Conservation (phyloP, 2,329 filamentous ascomycete genomes). For the Aureobasidium sp. region DNA sequence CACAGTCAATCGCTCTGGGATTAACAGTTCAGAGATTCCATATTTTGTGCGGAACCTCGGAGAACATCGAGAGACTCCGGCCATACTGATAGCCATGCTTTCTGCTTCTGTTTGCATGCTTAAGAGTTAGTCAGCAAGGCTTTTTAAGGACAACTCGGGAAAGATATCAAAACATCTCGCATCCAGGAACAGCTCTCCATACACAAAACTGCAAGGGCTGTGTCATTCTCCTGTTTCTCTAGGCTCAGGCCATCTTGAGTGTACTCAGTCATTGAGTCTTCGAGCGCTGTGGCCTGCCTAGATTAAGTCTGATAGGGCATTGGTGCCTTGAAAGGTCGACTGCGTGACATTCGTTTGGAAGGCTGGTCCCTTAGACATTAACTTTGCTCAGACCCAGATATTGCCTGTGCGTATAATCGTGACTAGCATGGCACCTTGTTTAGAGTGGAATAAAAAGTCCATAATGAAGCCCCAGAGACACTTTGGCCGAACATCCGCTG, state of each 20-base stretch:
- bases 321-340: not conserved
- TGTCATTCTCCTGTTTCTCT: no score
- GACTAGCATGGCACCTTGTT: no score
- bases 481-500: no score
- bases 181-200: no score
- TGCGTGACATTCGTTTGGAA: not conserved
- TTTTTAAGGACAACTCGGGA: not conserved
- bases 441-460: no score
- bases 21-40: not conserved
- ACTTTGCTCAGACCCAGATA: not conserved
- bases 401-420: no score
- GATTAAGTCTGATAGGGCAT: not conserved
- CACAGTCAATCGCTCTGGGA: not conserved
- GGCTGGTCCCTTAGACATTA: not conserved
- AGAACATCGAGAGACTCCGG: not conserved
- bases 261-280: no score
- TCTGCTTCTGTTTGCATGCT: not conserved
- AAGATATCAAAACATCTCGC: no score
- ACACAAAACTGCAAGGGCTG: not conserved
- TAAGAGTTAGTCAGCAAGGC: not conserved
- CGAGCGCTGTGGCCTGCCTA: not conserved
- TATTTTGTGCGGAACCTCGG: not conserved
- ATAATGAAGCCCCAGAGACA: no score
- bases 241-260: no score
- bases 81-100: not conserved